Evolutionary conservation across 2,329 filamentous ascomycete species (phyloP).

Genomic region (Penicillium aurantiogriseum): DNA sequence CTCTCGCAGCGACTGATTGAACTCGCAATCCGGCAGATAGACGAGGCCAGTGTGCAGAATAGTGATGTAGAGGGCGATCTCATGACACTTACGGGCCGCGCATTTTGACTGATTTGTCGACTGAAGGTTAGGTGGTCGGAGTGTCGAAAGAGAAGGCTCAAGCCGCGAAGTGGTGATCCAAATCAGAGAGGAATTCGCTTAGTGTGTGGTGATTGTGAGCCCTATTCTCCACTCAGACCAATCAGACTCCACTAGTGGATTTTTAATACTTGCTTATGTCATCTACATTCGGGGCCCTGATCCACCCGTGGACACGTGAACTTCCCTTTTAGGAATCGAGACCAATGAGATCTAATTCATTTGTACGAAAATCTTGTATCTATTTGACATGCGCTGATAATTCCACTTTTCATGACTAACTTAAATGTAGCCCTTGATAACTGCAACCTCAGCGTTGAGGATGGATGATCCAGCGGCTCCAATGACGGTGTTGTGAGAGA

Average conservation of each 20-base stretch:
- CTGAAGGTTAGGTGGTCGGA: conserved; percentile 38
- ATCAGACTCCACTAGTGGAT: conserved; percentile 14
- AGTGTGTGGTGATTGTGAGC: conserved; percentile 32
- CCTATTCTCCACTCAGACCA: conserved; percentile 31
- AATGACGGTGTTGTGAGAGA: conserved; percentile 91
- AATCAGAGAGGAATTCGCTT: conserved; percentile 29
- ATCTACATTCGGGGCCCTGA: not conserved
- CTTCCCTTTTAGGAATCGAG: conserved; percentile 5
- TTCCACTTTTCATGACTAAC: conserved; percentile 15
- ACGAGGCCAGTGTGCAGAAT: conserved; percentile 4
- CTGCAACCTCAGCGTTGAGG: conserved; percentile 86
- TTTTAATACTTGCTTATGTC: not conserved
- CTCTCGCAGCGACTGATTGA: conserved; percentile 3
- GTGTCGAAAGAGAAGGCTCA: conserved; percentile 29
- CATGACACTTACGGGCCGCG: conserved; percentile 57
- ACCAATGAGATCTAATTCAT: conserved; percentile 3
- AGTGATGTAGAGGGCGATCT: conserved; percentile 1
- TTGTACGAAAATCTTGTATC: conserved; percentile 2
- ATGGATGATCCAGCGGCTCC: conserved; percentile 95
- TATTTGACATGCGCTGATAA: conserved; percentile 21
- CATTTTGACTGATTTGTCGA: conserved; percentile 51
- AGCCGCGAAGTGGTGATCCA: conserved; percentile 21
- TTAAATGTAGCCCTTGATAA: conserved; percentile 81
- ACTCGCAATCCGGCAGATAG: not conserved
- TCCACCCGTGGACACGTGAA: conserved; percentile 4